Conservation (phyloP, 495 filamentous ascomycete species). For the Hyphodiscus hymeniophilus region DNA sequence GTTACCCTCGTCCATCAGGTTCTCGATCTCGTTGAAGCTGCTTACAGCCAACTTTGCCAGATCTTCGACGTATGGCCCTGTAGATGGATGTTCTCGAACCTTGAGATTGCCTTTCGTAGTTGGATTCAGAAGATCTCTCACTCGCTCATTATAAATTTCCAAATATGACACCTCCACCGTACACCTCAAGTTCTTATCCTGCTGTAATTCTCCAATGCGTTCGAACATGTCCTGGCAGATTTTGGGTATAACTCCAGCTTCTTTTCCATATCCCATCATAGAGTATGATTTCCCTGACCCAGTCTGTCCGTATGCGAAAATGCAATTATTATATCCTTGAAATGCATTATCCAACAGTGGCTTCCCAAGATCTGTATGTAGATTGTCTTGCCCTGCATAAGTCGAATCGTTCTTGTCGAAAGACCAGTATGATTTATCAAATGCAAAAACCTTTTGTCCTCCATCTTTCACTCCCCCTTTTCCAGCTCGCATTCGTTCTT, state of each 20-base stretch:
- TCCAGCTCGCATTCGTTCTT: constrained; percentile 37
- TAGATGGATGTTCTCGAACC: constrained; percentile 95
- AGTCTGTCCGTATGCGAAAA: constrained; percentile 98
- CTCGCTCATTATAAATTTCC: constrained; percentile 98
- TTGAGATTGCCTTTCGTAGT: constrained; percentile 94
- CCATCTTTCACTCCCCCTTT: constrained; percentile 58
- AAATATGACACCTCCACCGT: constrained; percentile 98
- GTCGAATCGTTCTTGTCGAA: constrained; percentile 74
- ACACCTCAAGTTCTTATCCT: constrained; percentile 71
- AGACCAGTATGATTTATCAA: constrained; percentile 97
- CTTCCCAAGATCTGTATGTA: constrained; percentile 80
- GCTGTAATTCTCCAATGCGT: constrained; percentile 66
- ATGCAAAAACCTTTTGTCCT: constrained; percentile 83
- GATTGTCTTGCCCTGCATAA: constrained; percentile 84
- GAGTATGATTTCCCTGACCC: constrained; percentile 98
- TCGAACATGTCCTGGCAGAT: constrained; percentile 98
- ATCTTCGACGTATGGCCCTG: constrained; percentile 96
- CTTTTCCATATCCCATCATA: constrained; percentile 99
- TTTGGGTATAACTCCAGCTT: constrained; percentile 92
- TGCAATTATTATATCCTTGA: constrained; percentile 98
- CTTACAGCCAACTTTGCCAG: constrained; percentile 96
- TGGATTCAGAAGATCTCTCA: constrained; percentile 93
- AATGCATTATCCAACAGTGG: constrained; percentile 98
- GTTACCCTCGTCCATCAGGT: constrained; percentile 98
- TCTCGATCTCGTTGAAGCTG: constrained; percentile 90